These are phyloP conservation scores for Cairneyella variabilis DNA, from an alignment of 495 filamentous ascomycete species.

Conservation along the genomic window DNA sequence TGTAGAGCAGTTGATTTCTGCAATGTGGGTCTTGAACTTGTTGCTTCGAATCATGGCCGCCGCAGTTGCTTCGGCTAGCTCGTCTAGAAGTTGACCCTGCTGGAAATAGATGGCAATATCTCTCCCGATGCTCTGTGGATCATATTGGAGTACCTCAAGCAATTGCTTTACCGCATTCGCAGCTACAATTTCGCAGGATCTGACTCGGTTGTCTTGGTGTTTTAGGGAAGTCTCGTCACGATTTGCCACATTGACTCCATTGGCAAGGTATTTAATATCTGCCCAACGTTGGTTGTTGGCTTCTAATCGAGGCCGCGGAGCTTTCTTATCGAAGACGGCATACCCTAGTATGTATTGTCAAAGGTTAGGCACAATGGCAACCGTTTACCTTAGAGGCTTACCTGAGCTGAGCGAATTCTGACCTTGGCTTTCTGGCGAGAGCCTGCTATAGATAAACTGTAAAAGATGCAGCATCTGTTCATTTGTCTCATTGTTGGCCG, in stretches of 20 bases:
- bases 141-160: neutral
- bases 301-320: neutral
- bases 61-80: neutral
- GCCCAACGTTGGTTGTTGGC: neutral
- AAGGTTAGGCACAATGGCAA: neutral
- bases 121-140: neutral
- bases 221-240: neutral
- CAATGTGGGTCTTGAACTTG: neutral
- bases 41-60: neutral
- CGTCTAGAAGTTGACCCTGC: neutral
- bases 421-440: neutral
- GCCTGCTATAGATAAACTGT: neutral
- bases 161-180: neutral
- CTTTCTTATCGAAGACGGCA: neutral
- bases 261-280: neutral
- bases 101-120: neutral
- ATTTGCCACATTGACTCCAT: neutral
- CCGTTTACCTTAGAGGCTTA: neutral
- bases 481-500: neutral
- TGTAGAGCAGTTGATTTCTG: neutral
- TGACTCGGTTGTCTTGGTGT: neutral
- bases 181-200: neutral
- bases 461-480: neutral
- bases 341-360: neutral
- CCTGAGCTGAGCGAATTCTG: neutral